phyloP scores from a whole-genome alignment of 2,329 filamentous ascomycete genomes.

The Nannizziopsis arthrosporioides region DNA sequence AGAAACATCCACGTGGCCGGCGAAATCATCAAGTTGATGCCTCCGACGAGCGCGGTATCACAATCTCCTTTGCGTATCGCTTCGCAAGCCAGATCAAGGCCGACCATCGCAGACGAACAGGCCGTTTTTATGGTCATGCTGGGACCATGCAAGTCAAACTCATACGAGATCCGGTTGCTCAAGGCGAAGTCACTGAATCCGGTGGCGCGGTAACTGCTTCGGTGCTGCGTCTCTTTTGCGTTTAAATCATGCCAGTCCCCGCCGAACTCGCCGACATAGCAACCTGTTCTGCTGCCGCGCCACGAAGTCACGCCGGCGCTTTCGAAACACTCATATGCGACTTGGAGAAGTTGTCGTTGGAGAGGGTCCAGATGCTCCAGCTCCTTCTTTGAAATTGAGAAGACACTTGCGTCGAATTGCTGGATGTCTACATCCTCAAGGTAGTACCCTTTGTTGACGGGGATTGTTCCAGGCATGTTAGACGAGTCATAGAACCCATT shows the following conservation, averaged over 20 bases:
- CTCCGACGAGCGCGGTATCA: slow-evolving; percentile 17
- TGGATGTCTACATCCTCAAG: slow-evolving; percentile 17
- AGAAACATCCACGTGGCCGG: slow-evolving; percentile 13
- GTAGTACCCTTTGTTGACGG: slow-evolving; percentile 5
- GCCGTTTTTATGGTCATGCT: slow-evolving; percentile 44
- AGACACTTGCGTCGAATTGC: slow-evolving; percentile 25
- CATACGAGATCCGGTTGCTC: slow-evolving; percentile 32
- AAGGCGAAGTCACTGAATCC: slow-evolving; percentile 29
- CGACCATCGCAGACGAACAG: slow-evolving; percentile 21
- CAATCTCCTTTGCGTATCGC: slow-evolving; percentile 17
- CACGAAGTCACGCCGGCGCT: slow-evolving; percentile 17
- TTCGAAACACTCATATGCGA: slow-evolving; percentile 20
- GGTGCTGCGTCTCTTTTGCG: slow-evolving; percentile 19
- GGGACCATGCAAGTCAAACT: slow-evolving; percentile 31
- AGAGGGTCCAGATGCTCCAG: slow-evolving; percentile 24
- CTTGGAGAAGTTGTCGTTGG: slow-evolving; percentile 22
- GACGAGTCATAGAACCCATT: slow-evolving; percentile 12
- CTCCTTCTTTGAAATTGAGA: slow-evolving; percentile 18
- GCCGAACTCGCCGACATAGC: neutral
- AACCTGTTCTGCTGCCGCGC: neutral
- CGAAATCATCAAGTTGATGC: slow-evolving; percentile 28
- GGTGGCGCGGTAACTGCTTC: slow-evolving; percentile 26
- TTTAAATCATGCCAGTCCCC: slow-evolving; percentile 11
- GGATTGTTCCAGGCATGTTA: neutral
- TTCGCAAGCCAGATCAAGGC: slow-evolving; percentile 17